Evolutionary conservation across 768 basidiomycete genomes (phyloP), one percentile per base, ranked within the genome.

Genomic region (Russula virescens): DNA sequence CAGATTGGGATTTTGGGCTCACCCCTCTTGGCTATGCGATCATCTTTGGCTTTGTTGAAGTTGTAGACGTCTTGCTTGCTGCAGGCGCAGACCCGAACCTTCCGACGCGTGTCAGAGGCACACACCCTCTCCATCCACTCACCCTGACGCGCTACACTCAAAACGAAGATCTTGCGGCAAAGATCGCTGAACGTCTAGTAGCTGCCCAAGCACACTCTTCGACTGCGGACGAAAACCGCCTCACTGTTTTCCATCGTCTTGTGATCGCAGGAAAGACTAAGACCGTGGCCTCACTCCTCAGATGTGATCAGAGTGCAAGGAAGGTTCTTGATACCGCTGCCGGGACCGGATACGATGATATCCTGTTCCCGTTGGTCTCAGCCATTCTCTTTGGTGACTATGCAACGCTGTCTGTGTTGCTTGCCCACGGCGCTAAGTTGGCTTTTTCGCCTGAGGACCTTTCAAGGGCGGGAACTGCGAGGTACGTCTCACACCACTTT

Each of bases 1-100:
- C 75, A 0, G 84, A 86, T 69, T 87, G 84, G 85, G 85, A 86
- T 68, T 78, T 80, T 59, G 76, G 77, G 4, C 79, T 83, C 62
- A 78, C 80, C 1, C 77, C 85, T 2, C 74, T 86, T 28, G 73
- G 73, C 28, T 82, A 81, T 67, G 84, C 80, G 3, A 77, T 81
- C 47, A 68, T 83, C 5, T 80, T 74, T 25, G 81, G 76, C 1
- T 80, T 80, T 1, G 60, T 78, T 2, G 68, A 71, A 2, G 75
- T 78, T 31, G 70, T 85, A 3, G 80, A 83, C 11, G 71, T 71
- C 1, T 78, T 86, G 16, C 67, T 85, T 49, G 70, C 69, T 7
- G 77, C 74, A 0, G 83, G 81, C 2, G 81, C 83, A 0, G 79
- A 84, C 65, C 73, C 73, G 21, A 77, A 76, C 31, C 52, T 72